phyloP scores from a whole-genome alignment of 495 filamentous ascomycete genomes.

The Lasiosphaeris hirsuta region DNA sequence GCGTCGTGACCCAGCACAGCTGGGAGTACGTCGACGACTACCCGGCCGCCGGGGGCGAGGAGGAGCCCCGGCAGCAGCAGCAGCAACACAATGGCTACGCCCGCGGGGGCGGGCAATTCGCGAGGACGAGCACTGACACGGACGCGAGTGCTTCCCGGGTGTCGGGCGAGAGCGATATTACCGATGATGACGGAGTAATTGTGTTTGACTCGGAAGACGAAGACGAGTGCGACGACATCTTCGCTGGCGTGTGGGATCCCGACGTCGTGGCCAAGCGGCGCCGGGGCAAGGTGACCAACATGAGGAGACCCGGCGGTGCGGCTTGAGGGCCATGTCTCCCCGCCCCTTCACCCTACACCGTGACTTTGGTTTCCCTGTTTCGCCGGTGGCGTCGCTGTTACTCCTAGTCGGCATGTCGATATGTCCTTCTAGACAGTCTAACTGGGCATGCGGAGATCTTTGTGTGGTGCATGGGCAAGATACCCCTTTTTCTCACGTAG shows the following conservation, averaged over 20 bases:
- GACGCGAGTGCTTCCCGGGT: neutral
- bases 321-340: neutral
- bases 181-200: slow-evolving; percentile 34
- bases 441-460: neutral
- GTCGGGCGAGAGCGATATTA: slow-evolving; percentile 4
- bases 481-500: neutral
- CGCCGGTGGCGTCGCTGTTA: too few species aligned
- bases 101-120: neutral
- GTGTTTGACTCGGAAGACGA: slow-evolving; percentile 91
- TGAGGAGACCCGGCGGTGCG: slow-evolving; percentile 9
- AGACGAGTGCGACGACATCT: slow-evolving; percentile 92
- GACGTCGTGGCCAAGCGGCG: slow-evolving; percentile 63
- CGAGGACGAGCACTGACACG: slow-evolving; percentile 13
- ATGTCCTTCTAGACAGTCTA: neutral
- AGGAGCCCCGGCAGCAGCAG: neutral
- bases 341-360: too few species aligned
- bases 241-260: slow-evolving; percentile 80
- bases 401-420: too few species aligned
- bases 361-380: too few species aligned
- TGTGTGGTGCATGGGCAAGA: neutral
- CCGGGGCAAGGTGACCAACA: slow-evolving; percentile 46
- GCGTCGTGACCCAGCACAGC: slow-evolving; percentile 59
- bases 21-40: slow-evolving; percentile 58
- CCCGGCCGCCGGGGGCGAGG: neutral
- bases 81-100: neutral